These are phyloP conservation scores for Penicillium diatomitis DNA, from an alignment of 495 filamentous ascomycete species.

Conservation along the genomic window DNA sequence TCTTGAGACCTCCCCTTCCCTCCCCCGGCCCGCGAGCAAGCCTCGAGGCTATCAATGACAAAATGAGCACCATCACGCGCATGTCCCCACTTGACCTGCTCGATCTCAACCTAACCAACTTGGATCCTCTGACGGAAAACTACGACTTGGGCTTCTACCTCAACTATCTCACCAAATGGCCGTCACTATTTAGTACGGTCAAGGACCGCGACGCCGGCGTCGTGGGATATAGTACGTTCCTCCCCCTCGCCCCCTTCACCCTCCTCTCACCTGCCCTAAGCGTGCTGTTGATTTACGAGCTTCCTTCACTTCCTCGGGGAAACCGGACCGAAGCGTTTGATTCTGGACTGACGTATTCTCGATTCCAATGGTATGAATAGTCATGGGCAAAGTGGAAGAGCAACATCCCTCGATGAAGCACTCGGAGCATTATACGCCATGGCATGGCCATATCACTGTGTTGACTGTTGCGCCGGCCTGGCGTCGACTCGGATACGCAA, in stretches of 20 bases:
- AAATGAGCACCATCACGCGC: constrained; percentile 60
- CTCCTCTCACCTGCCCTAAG: too few species aligned
- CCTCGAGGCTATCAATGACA: constrained; percentile 1
- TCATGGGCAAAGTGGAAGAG: constrained; percentile 93
- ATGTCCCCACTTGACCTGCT: constrained; percentile 68
- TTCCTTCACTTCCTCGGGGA: too few species aligned
- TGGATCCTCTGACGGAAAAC: constrained; percentile 91
- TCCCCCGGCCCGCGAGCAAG: too few species aligned
- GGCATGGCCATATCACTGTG: constrained; percentile 96
- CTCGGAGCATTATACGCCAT: constrained; percentile 83
- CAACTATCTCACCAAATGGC: constrained; percentile 91
- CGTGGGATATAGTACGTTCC: constrained; percentile 76
- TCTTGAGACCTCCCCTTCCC: too few species aligned
- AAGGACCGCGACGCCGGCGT: constrained; percentile 74
- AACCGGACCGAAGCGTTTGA: too few species aligned
- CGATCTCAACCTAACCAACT: constrained; percentile 73
- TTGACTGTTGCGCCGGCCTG: constrained; percentile 84
- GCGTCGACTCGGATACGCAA: constrained; percentile 77
- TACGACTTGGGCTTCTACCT: constrained; percentile 94
- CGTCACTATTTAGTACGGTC: constrained; percentile 79
- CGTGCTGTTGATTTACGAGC: too few species aligned
- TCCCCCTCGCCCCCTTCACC: neutral
- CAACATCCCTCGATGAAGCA: constrained; percentile 61
- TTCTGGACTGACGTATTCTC: too few species aligned
- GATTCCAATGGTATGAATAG: constrained; percentile 28